Base-by-base conservation (phyloP, 768 basidiomycete genomes). In the Lactarius tabidus region DNA sequence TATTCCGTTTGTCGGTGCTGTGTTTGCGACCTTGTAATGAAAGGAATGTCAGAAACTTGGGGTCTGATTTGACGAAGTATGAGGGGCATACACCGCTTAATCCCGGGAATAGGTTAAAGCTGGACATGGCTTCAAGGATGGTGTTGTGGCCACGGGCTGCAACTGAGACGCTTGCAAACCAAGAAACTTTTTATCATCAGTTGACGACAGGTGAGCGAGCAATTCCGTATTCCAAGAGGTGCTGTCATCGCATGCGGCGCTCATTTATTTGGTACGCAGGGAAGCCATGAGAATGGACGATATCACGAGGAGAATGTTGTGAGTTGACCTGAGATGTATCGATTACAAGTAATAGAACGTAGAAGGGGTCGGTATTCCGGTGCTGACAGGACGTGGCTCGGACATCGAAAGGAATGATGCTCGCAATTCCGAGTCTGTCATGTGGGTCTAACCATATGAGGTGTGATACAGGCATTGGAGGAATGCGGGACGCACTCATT, bases 171-270 rank as follows among this genome's bases (percentile, higher is more conserved):
- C 48, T 61, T 15, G 20, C 17, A 38, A 52, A 3, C 29, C 14
- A n/a, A 36, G 31, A 26, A 57, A 48, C 23, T 61, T 61, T n/a
- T 57, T 65, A 65, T 57, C 18, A 8, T 31, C 17, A n/a, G 31
- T 54, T 29, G 39, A 45, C 18, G n/a, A 54, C 52, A 28, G 18
- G 18, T 8, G 23, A 6, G 23, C 31, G n/a, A 33, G 31, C 35
- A 51, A 17, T n/a, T 15, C 55, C 26, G 23, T 45, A 29, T 35
- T 9, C 28, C 31, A 39, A 28, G 28, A 39, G 26, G 52, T 23
- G 54, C 14, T 28, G 18, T 23, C 28, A 39, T 6, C 35, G 18
- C 33, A 29, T 10, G 28, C 2, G 43, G 56, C 17, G 12, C 35
- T n/a, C 41, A 39, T 26, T 29, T 45, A 55, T 31, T 54, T 20